These are phyloP conservation scores for Articulospora tetracladia DNA, from an alignment of 495 filamentous ascomycete genomes.

Conservation along the genomic window DNA sequence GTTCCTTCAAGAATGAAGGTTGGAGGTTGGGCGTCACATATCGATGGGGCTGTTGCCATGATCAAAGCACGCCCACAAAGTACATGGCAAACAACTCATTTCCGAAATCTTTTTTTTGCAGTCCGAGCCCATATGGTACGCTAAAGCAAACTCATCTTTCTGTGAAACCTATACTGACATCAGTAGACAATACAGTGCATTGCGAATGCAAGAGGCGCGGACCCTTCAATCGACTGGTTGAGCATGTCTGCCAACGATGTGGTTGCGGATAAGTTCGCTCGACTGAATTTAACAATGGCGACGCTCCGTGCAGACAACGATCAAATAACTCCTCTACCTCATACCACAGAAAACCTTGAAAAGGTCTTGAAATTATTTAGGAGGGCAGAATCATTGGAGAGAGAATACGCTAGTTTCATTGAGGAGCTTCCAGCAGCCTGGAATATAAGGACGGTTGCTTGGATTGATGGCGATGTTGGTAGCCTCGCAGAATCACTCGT, in stretches of 20 bases:
- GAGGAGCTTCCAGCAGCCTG: constrained; percentile 34
- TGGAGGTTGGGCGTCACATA: constrained; percentile 47
- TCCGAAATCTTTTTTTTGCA: constrained; percentile 42
- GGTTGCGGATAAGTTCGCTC: constrained; percentile 34
- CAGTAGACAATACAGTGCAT: constrained; percentile 41
- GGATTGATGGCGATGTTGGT: constrained; percentile 32
- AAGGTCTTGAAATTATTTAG: constrained; percentile 37
- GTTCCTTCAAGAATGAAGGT: constrained; percentile 41
- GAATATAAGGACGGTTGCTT: constrained; percentile 38
- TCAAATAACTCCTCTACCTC: constrained; percentile 29
- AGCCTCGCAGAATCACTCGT: constrained; percentile 38
- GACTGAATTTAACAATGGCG: constrained; percentile 39
- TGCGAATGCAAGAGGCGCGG: constrained; percentile 34
- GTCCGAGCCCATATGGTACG: constrained; percentile 48
- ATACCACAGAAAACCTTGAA: constrained; percentile 32
- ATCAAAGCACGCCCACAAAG: constrained; percentile 45
- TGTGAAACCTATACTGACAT: constrained; percentile 16
- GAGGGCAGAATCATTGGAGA: constrained; percentile 37
- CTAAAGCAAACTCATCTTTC: neutral
- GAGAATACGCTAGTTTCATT: constrained; percentile 39
- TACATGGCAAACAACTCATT: constrained; percentile 37
- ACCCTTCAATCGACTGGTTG: constrained; percentile 44
- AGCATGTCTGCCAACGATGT: constrained; percentile 36
- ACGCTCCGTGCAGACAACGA: constrained; percentile 42
- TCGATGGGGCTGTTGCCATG: constrained; percentile 49